These are phyloP conservation scores for Sphagnum magellanicum DNA, from an alignment of 228 moss, liverwort and hornwort genomes.

Conservation along the genomic window DNA sequence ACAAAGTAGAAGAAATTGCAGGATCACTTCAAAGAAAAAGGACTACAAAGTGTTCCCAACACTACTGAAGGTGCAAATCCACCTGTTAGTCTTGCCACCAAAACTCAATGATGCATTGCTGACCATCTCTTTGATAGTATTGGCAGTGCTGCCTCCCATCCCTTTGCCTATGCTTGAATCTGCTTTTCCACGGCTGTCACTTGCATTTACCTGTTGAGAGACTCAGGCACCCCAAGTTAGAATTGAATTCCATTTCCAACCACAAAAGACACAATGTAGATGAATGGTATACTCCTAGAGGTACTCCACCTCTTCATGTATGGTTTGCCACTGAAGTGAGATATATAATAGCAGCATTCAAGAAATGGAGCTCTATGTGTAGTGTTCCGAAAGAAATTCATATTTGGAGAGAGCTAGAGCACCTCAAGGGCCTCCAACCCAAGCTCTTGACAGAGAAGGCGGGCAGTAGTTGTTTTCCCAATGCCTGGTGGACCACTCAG, in stretches of 20 bases:
- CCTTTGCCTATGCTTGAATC: constrained; percentile 74
- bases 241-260: neutral
- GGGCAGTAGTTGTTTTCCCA: constrained; percentile 95
- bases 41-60: too few species aligned
- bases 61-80: neutral
- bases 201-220: constrained; percentile 79
- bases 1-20: too few species aligned
- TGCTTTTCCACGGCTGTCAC: constrained; percentile 95
- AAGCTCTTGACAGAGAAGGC: constrained; percentile 73
- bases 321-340: too few species aligned
- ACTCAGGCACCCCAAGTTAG: neutral
- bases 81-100: constrained; percentile 31
- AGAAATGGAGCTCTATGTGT: too few species aligned
- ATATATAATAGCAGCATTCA: too few species aligned
- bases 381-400: too few species aligned
- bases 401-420: neutral
- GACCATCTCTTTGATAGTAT: constrained; percentile 97
- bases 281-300: neutral
- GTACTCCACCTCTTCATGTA: too few species aligned
- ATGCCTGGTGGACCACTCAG: constrained; percentile 94
- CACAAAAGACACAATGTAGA: neutral
- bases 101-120: constrained; percentile 76
- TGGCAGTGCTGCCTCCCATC: constrained; percentile 88
- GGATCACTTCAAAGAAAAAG: too few species aligned
- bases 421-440: constrained; percentile 87